These are phyloP conservation scores for Dicorynia guianensis DNA, from an alignment of 306 rosid species.

Conservation along the genomic window DNA sequence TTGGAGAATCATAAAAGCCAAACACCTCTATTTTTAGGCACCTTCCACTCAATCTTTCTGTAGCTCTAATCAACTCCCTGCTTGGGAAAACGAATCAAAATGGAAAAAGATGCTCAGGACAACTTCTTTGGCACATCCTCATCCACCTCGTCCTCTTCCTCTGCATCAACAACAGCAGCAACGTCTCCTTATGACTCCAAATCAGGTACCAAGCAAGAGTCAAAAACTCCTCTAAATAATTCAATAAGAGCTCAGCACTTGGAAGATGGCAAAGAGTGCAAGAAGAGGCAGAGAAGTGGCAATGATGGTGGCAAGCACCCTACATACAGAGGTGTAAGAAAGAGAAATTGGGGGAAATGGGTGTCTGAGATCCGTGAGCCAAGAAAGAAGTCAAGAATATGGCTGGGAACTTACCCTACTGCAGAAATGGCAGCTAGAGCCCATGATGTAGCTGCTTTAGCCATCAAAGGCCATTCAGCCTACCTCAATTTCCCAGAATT, in stretches of 20 bases:
- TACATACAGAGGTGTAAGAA: slow-evolving; percentile 79
- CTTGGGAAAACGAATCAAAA: slow-evolving; percentile 57
- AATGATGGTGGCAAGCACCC: slow-evolving; percentile 49
- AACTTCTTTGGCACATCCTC: slow-evolving; percentile 33
- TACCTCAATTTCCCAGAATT: slow-evolving; percentile 83
- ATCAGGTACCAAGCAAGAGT: slow-evolving; percentile 26
- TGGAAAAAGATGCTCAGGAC: slow-evolving; percentile 60
- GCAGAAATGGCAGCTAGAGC: slow-evolving; percentile 98
- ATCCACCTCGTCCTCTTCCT: slow-evolving; percentile 37
- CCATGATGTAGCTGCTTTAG: slow-evolving; percentile 88
- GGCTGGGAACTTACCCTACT: slow-evolving; percentile 88
- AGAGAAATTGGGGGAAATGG: slow-evolving; percentile 90
- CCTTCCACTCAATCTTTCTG: slow-evolving; percentile 48
- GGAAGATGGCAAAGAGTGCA: slow-evolving; percentile 40
- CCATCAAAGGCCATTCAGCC: slow-evolving; percentile 83
- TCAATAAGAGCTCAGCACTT: slow-evolving; percentile 30
- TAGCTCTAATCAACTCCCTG: slow-evolving; percentile 33
- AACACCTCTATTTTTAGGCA: slow-evolving; percentile 43
- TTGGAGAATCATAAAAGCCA: slow-evolving; percentile 45
- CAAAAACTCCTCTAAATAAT: slow-evolving; percentile 20
- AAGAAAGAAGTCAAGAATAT: slow-evolving; percentile 85
- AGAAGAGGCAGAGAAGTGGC: slow-evolving; percentile 51
- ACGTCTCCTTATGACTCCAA: slow-evolving; percentile 27
- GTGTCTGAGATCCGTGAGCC: slow-evolving; percentile 95
- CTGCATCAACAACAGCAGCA: slow-evolving; percentile 31